phyloP scores from a whole-genome alignment of 192 early-diverging fungal genomes.

The Irineochytrium annulatum region DNA sequence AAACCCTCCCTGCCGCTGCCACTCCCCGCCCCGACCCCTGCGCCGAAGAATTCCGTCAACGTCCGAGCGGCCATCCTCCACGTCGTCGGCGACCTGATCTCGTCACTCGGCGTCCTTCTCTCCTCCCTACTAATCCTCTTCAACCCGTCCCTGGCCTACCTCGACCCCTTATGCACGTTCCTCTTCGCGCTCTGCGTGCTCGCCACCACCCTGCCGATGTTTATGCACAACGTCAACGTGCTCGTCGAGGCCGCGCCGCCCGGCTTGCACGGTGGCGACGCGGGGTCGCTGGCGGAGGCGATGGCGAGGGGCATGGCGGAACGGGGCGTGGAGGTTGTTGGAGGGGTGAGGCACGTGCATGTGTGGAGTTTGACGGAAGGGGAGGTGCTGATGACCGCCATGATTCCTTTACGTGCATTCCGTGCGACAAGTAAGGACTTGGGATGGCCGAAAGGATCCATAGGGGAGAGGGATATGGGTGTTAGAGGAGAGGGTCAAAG shows the following conservation, averaged over 20 bases:
- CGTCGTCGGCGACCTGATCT: conserved; percentile 77
- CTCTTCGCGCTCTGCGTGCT: conserved; percentile 74
- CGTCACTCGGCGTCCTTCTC: conserved; percentile 75
- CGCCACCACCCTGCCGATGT: conserved; percentile 60
- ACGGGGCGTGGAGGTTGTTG: background rate
- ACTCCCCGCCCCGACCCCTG: background rate
- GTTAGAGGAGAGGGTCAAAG: background rate
- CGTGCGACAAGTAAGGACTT: background rate
- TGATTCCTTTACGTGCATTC: background rate
- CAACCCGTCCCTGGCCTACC: conserved; percentile 52
- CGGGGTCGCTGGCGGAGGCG: background rate
- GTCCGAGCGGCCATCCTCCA: conserved; percentile 71
- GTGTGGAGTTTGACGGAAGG: conserved; percentile 4
- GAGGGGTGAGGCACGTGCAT: background rate
- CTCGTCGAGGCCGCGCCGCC: too few species aligned
- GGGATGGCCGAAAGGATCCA: background rate
- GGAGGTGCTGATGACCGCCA: background rate
- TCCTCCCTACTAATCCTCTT: conserved; percentile 64
- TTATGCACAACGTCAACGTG: conserved; percentile 60
- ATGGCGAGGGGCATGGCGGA: background rate
- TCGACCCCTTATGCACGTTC: conserved; percentile 81
- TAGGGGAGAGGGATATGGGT: background rate
- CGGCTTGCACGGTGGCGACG: conserved; percentile 23
- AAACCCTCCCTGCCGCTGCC: background rate
- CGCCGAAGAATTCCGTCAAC: conserved; percentile 38